Evolutionary conservation across 2,329 filamentous ascomycete species (phyloP).

Genomic region (Pleomassaria siparia): DNA sequence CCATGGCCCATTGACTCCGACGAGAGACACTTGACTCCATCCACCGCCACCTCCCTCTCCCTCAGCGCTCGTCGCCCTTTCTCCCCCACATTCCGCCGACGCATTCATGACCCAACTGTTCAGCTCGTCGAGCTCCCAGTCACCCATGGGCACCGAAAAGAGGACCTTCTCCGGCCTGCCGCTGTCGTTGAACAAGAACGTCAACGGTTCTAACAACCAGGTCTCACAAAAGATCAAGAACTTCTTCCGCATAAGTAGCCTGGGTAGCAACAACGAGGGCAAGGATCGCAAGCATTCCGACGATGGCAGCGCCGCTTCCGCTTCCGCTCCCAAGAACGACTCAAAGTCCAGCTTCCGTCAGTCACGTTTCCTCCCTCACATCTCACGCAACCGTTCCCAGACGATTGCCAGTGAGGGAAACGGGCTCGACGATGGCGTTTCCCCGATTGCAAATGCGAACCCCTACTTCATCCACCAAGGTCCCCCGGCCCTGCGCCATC

Average conservation of each 20-base stretch:
- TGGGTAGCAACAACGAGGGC: conserved; percentile 48
- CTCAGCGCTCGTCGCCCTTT: background rate
- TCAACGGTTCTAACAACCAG: conserved; percentile 54
- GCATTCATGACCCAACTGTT: conserved; percentile 47
- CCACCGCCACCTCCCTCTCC: background rate
- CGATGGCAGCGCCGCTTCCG: conserved; percentile 37
- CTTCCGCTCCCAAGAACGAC: conserved; percentile 57
- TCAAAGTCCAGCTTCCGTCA: conserved; percentile 73
- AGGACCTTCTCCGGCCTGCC: conserved; percentile 52
- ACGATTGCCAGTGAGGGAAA: conserved; percentile 94
- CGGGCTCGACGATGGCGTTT: conserved; percentile 81
- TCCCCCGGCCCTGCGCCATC: conserved; percentile 87
- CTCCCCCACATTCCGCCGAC: conserved; percentile 8
- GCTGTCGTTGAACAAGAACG: conserved; percentile 49
- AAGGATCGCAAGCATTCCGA: conserved; percentile 43
- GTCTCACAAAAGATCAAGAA: conserved; percentile 67
- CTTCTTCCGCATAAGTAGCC: conserved; percentile 68
- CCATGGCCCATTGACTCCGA: conserved; percentile 38
- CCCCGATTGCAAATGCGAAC: conserved; percentile 91
- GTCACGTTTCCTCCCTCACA: conserved; percentile 84
- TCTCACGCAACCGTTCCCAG: conserved; percentile 82
- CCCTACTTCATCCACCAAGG: conserved; percentile 98
- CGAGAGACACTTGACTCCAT: conserved; percentile 9
- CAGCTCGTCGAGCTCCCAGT: conserved; percentile 40
- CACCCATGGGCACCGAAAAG: conserved; percentile 46